A percentile compares a stretch with the other conserved stretches of the same genome.
Evolutionary conservation across 148 eudicot genomes (phyloP).

Genomic region (Vaccinium darrowii): DNA sequence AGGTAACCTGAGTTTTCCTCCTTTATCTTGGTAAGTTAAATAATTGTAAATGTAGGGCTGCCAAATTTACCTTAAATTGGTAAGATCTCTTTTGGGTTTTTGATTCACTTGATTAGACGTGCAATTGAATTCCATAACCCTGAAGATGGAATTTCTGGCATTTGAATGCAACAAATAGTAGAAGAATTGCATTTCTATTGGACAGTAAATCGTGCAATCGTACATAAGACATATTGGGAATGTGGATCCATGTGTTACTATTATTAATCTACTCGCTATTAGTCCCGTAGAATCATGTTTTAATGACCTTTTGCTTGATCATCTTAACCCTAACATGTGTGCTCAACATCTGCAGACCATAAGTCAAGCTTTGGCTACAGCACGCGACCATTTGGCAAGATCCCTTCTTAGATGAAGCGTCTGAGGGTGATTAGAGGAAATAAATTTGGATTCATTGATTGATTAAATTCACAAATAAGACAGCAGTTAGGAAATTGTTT

Average conservation of each 20-base stretch:
- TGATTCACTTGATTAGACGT: not conserved
- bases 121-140: not conserved
- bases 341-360: slow-evolving; percentile 48
- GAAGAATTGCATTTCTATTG: not conserved
- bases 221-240: not conserved
- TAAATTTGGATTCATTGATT: not conserved
- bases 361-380: slow-evolving; percentile 61
- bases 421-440: not conserved
- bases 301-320: not conserved
- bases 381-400: slow-evolving; percentile 67
- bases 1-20: slow-evolving; percentile 39
- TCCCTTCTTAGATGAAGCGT: slow-evolving; percentile 56
- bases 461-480: not conserved
- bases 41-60: not conserved
- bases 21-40: not conserved
- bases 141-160: not conserved
- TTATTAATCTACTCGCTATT: not conserved
- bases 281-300: not conserved
- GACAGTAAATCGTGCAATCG: not conserved
- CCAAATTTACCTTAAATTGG: too few species aligned
- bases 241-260: not conserved
- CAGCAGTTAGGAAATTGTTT: not conserved
- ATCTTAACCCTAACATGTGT: not conserved
- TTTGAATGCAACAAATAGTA: not conserved
- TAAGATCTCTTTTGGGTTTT: not conserved